Base-by-base conservation (phyloP, 2,329 filamentous ascomycete genomes). In the Endoconidiophora polonica region DNA sequence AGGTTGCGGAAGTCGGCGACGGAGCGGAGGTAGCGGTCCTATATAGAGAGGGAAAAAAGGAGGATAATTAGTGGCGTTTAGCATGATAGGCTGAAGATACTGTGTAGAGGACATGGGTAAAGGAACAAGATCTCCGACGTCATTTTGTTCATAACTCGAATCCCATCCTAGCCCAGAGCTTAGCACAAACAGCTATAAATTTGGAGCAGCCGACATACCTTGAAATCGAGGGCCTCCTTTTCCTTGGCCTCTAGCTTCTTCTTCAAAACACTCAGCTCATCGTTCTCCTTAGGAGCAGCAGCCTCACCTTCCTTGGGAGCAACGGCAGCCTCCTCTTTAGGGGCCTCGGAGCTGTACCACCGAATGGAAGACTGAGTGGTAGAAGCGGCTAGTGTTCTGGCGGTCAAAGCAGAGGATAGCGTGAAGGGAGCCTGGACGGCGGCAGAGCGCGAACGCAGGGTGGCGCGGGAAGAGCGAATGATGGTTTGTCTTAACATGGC, bases 1-100 rank as follows among this genome's bases (percentile, higher is more conserved):
- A 98, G 83, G 70, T 96, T 98, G 64, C 86, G 86, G 77, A 93
- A 96, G 61, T 98, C 91, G 68, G 91, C 91, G 56, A 96, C 80
- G 50, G 84, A 83, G 63, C 91, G 90, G 56, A 95, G 77, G 67
- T 87, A 93, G 71, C 87, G 91, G 69, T 96, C 91, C 91, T 96
- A 53, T 12, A 33, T 33, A 33, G 29, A 33, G 29, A 33, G 9
- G 9, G 6, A 33, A 10, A 33, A 33, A 33, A 9, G 9, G 12
- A 33, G 9, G 29, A 33, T 33, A 2, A 18, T 18, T 18, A 18
- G 22, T 52, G 57, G 16, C 56, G 50, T 26, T 49, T 46, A 44
- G 39, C 20, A 43, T 14, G 44, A 39, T 20, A 14, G n/a, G n/a
- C 26, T 44, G 16, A 18, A 18, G 16, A 18, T 18, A 18, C 16